Base-by-base conservation (phyloP, 208 protist genomes). In the Trypanosoma congolense region DNA sequence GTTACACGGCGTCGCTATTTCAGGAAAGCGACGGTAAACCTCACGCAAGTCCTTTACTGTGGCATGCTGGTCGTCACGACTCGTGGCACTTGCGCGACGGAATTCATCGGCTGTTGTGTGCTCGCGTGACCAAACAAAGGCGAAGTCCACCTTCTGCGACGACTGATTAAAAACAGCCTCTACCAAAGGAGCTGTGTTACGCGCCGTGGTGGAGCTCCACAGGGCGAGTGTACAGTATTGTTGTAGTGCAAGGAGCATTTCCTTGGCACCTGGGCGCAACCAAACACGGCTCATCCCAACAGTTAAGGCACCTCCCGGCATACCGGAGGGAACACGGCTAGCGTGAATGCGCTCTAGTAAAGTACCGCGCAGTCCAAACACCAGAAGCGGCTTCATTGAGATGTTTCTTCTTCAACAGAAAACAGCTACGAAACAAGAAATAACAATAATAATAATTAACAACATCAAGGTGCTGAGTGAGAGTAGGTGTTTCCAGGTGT, bases 321-420 rank as follows among this genome's bases (percentile, higher is more conserved):
- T 87, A 10, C 61, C 56, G 1, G 57, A 33, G 0, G 81, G 79
- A 3, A 90, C 57, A 4, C 56, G 62, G 36, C 77, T 75, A 30
- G 74, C 46, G 67, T 94, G 87, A 22, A 90, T 70, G 57, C 83
- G 83, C 69, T 92, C 83, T 26, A 94, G 38, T 2, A 94, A 66
- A 1, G 87, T 94, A n/a, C 87, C 87, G 24, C 87, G 78, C 6
- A 94, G 71, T 3, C 87, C 87, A 64, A 94, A 92, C 0, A 94
- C 54, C 0, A 94, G 67, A 31, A 94, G 52, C 12, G 82, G 86
- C 46, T 82, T 86, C 73, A 87, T 77, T 12, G 33, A 28, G 10
- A 50, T 49, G 40, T 68, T 65, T 43, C 35, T 10, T 52, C 8
- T 61, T n/a, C n/a, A n/a, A n/a, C n/a, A n/a, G n/a, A n/a, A n/a